Percentiles rank a stretch among this genome's conserved stretches.
These are phyloP conservation scores for Bruguiera parviflora DNA, from an alignment of 345 rosid genomes.

Conservation along the genomic window DNA sequence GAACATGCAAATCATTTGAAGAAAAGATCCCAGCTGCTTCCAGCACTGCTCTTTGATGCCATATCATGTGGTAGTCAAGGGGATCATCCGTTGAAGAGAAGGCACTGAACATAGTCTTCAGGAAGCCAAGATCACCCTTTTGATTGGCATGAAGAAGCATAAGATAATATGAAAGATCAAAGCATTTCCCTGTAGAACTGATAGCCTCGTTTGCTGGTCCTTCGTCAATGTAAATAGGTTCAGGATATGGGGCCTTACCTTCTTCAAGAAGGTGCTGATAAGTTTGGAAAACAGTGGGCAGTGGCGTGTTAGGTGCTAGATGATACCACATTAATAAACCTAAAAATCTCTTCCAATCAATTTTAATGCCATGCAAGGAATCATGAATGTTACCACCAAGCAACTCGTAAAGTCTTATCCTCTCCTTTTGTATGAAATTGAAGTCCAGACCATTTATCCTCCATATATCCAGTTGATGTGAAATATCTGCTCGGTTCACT, in stretches of 20 bases:
- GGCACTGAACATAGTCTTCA: constrained; percentile 87
- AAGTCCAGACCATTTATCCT: constrained; percentile 82
- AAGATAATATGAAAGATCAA: constrained; percentile 85
- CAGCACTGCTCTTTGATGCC: constrained; percentile 83
- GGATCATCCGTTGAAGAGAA: constrained; percentile 88
- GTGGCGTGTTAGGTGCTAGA: constrained; percentile 58
- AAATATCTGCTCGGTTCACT: constrained; percentile 64
- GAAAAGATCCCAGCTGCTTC: constrained; percentile 74
- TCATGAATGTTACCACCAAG: constrained; percentile 82
- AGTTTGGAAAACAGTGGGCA: constrained; percentile 61
- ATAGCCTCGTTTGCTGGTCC: constrained; percentile 50
- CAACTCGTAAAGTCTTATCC: constrained; percentile 78
- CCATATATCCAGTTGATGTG: constrained; percentile 81
- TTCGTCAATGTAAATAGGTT: constrained; percentile 87
- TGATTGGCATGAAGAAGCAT: constrained; percentile 90
- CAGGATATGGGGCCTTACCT: constrained; percentile 75
- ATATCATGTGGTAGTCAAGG: constrained; percentile 97
- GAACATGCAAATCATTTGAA: constrained; percentile 80
- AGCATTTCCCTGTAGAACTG: constrained; percentile 41
- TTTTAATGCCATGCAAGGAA: constrained; percentile 51
- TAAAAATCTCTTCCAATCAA: constrained; percentile 97
- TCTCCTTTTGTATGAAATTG: constrained; percentile 79
- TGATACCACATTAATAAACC: constrained; percentile 96
- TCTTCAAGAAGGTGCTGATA: constrained; percentile 65
- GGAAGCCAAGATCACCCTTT: constrained; percentile 45